These are phyloP conservation scores for Aspergillus nomiae DNA, from an alignment of 2,329 filamentous ascomycete genomes.

Conservation along the genomic window DNA sequence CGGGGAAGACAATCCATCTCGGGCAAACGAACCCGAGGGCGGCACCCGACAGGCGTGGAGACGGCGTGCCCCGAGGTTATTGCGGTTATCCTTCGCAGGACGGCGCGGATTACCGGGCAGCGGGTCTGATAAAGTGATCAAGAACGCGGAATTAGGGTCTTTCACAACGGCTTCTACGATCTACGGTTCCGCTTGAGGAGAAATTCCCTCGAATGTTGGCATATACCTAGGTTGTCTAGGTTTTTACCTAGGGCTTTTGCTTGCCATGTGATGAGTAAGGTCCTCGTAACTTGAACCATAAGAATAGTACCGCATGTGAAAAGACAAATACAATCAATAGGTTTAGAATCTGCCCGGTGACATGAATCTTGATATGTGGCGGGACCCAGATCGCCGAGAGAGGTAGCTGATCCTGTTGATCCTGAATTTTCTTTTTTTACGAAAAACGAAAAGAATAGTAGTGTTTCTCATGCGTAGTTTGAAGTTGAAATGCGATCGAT, in stretches of 20 bases:
- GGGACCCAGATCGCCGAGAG: not conserved
- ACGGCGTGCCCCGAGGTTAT: slow-evolving; percentile 28
- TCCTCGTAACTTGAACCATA: not conserved
- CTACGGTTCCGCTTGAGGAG: not conserved
- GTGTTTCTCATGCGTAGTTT: not conserved
- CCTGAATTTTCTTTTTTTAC: not conserved
- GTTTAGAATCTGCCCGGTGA: not conserved
- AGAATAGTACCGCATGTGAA: not conserved
- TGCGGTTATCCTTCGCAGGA: slow-evolving; percentile 18
- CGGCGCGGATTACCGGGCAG: not conserved
- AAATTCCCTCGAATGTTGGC: not conserved
- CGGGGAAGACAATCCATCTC: slow-evolving; percentile 7
- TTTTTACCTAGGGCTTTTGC: not conserved
- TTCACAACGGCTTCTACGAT: not conserved
- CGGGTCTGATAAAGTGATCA: not conserved
- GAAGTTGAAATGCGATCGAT: not conserved
- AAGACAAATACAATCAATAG: not conserved
- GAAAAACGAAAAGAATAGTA: not conserved
- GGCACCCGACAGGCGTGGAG: slow-evolving; percentile 21
- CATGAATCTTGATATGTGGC: not conserved
- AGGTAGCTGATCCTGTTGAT: not conserved
- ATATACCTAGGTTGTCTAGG: not conserved
- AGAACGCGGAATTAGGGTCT: slow-evolving; percentile 9
- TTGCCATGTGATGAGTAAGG: not conserved
- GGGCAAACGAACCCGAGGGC: slow-evolving; percentile 24